Conservation (phyloP, 2,329 filamentous ascomycete genomes). For the Didymella exigua region DNA sequence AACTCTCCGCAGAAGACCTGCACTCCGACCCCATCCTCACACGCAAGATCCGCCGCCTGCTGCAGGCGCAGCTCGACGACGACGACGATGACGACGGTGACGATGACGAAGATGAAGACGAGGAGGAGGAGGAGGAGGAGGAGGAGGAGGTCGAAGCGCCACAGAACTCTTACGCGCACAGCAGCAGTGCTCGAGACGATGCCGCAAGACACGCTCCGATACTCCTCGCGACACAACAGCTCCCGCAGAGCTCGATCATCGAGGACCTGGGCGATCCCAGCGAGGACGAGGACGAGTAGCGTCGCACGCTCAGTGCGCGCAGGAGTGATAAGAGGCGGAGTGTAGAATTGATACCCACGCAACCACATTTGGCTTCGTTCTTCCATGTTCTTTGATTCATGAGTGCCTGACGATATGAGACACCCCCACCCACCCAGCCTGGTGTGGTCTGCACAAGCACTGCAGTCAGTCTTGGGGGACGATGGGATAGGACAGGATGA, state of each 20-base stretch:
- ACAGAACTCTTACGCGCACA: neutral
- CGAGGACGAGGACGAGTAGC: slow-evolving; percentile 13
- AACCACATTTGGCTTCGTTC: too few relatives aligned
- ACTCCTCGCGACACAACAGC: slow-evolving; percentile 14
- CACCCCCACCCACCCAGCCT: too few relatives aligned
- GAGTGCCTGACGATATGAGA: too few relatives aligned
- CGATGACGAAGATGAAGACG: slow-evolving; percentile 8
- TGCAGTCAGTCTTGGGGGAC: too few relatives aligned
- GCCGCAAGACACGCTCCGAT: slow-evolving; percentile 3
- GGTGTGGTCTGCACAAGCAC: too few relatives aligned
- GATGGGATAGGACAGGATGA: too few relatives aligned
- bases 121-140: too few relatives aligned
- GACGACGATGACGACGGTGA: slow-evolving; percentile 31
- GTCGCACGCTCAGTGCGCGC: too few relatives aligned
- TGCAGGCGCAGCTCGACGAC: slow-evolving; percentile 34
- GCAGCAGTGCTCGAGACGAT: neutral
- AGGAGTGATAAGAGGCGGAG: too few relatives aligned
- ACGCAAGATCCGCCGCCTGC: slow-evolving; percentile 48
- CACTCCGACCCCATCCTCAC: slow-evolving; percentile 39
- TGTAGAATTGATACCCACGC: too few relatives aligned
- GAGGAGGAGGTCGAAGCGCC: neutral
- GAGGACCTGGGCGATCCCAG: slow-evolving; percentile 32
- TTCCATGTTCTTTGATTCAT: too few relatives aligned
- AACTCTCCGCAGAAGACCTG: slow-evolving; percentile 39
- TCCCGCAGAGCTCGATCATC: slow-evolving; percentile 24